These are phyloP conservation scores for Botryotinia globosa DNA, from an alignment of 2,329 filamentous ascomycete species.

Conservation along the genomic window DNA sequence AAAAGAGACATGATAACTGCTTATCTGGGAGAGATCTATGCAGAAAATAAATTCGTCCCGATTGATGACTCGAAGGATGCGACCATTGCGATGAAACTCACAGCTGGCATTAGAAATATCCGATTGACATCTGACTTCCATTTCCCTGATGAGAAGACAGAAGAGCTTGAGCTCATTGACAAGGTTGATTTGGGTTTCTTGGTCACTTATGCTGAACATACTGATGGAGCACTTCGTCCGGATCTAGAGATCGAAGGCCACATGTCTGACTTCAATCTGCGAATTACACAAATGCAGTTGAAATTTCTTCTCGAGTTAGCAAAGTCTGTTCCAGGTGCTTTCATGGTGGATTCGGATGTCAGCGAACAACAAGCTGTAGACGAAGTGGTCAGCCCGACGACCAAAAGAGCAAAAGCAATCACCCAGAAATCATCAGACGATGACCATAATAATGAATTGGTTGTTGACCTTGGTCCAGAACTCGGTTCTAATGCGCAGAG, in stretches of 20 bases:
- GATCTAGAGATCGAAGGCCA: conserved; percentile 88
- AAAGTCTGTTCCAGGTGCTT: conserved; percentile 81
- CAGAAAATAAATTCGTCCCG: conserved; percentile 85
- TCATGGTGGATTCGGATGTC: conserved; percentile 69
- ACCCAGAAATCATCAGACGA: conserved; percentile 21
- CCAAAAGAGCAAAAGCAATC: conserved; percentile 31
- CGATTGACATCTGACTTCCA: conserved; percentile 86
- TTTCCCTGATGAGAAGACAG: conserved; percentile 66
- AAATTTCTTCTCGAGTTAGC: conserved; percentile 87
- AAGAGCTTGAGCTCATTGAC: conserved; percentile 95
- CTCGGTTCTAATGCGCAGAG: conserved; percentile 64
- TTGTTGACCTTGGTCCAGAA: conserved; percentile 65
- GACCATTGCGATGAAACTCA: conserved; percentile 82
- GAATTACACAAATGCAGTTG: conserved; percentile 85
- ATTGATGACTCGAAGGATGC: conserved; percentile 73
- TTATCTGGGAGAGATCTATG: conserved; percentile 95
- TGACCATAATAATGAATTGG: conserved; percentile 43
- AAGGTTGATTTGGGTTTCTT: conserved; percentile 93
- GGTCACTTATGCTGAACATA: conserved; percentile 88
- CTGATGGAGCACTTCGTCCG: conserved; percentile 70
- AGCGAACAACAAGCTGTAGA: conserved; percentile 71
- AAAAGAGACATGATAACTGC: conserved; percentile 83
- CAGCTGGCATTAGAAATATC: conserved; percentile 88
- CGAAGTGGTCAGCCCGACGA: conserved; percentile 59
- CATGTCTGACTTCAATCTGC: conserved; percentile 90